Evolutionary conservation across 2,329 filamentous ascomycete genomes (phyloP).

Genomic region (Capronia americana): DNA sequence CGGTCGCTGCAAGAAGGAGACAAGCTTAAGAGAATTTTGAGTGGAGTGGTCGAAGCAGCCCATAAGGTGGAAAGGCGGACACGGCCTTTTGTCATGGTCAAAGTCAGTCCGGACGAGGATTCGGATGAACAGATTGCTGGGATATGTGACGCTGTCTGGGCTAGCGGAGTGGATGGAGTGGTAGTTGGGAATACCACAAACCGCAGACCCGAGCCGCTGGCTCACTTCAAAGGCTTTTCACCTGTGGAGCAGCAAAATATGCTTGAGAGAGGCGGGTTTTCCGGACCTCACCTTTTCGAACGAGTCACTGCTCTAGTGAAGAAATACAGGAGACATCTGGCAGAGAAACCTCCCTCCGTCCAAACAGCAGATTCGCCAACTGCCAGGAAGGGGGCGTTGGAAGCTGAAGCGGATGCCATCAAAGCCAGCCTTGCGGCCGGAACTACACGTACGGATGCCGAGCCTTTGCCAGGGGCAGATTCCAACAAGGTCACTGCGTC

Average conservation of each 20-base stretch:
- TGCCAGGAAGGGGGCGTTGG: constrained; percentile 25
- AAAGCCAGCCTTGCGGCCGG: constrained; percentile 21
- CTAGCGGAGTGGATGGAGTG: constrained; percentile 87
- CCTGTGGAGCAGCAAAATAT: constrained; percentile 71
- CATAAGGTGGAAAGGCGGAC: constrained; percentile 70
- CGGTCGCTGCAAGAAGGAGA: constrained; percentile 84
- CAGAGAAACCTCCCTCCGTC: constrained; percentile 46
- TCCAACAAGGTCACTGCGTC: constrained; percentile 24
- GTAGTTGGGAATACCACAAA: constrained; percentile 99
- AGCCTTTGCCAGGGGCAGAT: neutral
- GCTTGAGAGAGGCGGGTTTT: constrained; percentile 83
- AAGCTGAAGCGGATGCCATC: constrained; percentile 30
- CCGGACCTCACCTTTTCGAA: constrained; percentile 86
- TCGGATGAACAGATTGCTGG: constrained; percentile 81
- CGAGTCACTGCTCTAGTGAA: constrained; percentile 78
- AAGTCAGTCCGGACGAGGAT: constrained; percentile 96
- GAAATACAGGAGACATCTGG: constrained; percentile 75
- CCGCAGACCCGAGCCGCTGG: constrained; percentile 72
- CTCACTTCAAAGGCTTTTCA: constrained; percentile 69
- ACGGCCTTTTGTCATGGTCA: constrained; percentile 90
- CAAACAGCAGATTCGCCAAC: constrained; percentile 9
- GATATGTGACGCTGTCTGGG: constrained; percentile 83
- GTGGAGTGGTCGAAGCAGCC: constrained; percentile 81
- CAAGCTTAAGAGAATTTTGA: constrained; percentile 79
- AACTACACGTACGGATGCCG: constrained; percentile 4